These are phyloP conservation scores for Gnomoniopsis smithogilvyi DNA, from an alignment of 2,329 filamentous ascomycete species.

Conservation along the genomic window DNA sequence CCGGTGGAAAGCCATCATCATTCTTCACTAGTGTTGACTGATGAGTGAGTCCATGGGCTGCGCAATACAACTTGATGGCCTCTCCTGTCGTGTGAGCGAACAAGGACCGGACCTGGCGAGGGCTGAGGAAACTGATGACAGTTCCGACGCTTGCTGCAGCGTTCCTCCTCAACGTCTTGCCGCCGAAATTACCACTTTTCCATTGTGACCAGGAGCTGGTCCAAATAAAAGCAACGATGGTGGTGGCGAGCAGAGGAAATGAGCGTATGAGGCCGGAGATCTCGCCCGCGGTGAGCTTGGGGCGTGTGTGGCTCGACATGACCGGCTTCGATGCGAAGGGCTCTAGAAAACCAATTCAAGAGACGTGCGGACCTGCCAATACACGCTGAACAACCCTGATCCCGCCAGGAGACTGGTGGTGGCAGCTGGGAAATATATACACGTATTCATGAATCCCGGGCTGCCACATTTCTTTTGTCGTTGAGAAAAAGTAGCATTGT, in stretches of 20 bases:
- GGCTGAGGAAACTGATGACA: slow-evolving; percentile 5
- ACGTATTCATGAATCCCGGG: neutral
- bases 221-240: slow-evolving; percentile 10
- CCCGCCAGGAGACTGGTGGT: no score
- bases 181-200: slow-evolving; percentile 33
- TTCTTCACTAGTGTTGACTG: slow-evolving; percentile 9
- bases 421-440: neutral
- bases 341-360: neutral
- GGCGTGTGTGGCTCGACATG: slow-evolving; percentile 16
- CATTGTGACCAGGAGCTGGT: slow-evolving; percentile 11
- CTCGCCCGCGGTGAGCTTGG: slow-evolving; percentile 7
- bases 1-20: slow-evolving; percentile 14
- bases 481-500: no score
- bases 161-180: slow-evolving; percentile 9
- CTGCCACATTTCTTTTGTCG: no score
- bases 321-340: neutral
- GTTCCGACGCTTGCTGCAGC: slow-evolving; percentile 13
- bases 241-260: slow-evolving; percentile 6
- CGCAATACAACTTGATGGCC: slow-evolving; percentile 13
- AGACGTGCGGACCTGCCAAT: neutral
- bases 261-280: slow-evolving; percentile 5
- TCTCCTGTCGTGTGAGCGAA: slow-evolving; percentile 16
- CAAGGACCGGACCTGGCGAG: slow-evolving; percentile 12
- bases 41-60: slow-evolving; percentile 9
- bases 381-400: no score